Conservation (phyloP, 2,329 filamentous ascomycete species). For the Exophiala lecanii-corni region DNA sequence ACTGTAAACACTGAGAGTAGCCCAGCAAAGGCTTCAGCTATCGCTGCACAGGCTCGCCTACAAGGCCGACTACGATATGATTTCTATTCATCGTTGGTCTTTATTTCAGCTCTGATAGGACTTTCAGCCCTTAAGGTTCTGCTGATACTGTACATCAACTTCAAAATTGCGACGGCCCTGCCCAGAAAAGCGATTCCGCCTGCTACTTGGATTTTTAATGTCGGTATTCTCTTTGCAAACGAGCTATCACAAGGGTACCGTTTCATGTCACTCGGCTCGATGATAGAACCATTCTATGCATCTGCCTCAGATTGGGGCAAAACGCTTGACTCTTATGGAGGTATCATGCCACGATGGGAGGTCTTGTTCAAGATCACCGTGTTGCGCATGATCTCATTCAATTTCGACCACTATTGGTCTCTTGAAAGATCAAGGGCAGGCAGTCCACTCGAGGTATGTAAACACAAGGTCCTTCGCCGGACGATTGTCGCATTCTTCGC, state of each 20-base stretch:
- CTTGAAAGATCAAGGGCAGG: constrained; percentile 54
- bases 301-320: constrained; percentile 57
- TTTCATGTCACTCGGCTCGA: constrained; percentile 58
- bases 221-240: constrained; percentile 81
- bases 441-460: constrained; percentile 75
- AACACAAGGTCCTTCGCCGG: neutral
- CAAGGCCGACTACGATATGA: constrained; percentile 76
- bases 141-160: constrained; percentile 75
- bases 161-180: constrained; percentile 66
- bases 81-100: constrained; percentile 72
- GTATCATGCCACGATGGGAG: constrained; percentile 87
- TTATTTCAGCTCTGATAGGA: constrained; percentile 75
- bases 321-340: constrained; percentile 73
- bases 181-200: constrained; percentile 67
- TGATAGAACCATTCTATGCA: constrained; percentile 44
- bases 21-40: constrained; percentile 6
- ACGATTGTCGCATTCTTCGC: neutral
- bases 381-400: constrained; percentile 89
- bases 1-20: constrained; percentile 6
- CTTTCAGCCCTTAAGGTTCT: constrained; percentile 80
- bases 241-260: constrained; percentile 76
- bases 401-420: constrained; percentile 95
- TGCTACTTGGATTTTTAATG: constrained; percentile 86
- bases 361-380: constrained; percentile 97
- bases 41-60: constrained; percentile 51